Conservation (phyloP, 768 basidiomycete species). For the Pleurotus sapidus region DNA sequence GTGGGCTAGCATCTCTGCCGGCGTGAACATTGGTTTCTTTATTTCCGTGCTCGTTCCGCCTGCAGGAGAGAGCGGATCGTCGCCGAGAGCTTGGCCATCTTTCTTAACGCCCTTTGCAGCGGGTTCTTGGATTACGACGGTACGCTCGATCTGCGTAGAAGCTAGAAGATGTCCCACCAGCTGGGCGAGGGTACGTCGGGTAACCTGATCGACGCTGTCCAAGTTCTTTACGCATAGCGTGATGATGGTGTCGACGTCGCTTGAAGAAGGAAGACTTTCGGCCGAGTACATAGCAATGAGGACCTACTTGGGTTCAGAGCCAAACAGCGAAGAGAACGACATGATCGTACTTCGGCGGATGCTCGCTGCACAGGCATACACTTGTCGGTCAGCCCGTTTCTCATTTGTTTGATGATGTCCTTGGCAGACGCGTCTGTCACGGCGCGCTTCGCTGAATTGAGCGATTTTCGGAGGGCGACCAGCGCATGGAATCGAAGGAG, state of each 20-base stretch:
- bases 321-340: background rate
- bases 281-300: conserved; percentile 54
- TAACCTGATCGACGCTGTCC: conserved; percentile 80
- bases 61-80: conserved; percentile 46
- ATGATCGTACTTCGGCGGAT: conserved; percentile 62
- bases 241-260: conserved; percentile 79
- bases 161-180: conserved; percentile 84
- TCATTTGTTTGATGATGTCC: conserved; percentile 85
- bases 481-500: conserved; percentile 83
- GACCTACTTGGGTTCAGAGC: conserved; percentile 26
- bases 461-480: conserved; percentile 70
- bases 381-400: conserved; percentile 74
- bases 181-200: conserved; percentile 75
- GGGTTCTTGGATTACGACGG: conserved; percentile 39
- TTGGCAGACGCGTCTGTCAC: conserved; percentile 74
- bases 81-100: conserved; percentile 50
- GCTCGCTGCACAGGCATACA: conserved; percentile 83
- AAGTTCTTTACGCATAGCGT: conserved; percentile 66
- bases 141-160: conserved; percentile 71
- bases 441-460: conserved; percentile 80
- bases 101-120: conserved; percentile 58
- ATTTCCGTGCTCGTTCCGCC: conserved; percentile 47
- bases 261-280: conserved; percentile 51
- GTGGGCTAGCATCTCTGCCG: conserved; percentile 77
- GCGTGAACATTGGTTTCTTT: conserved; percentile 67